Base-by-base conservation (phyloP, 2,329 filamentous ascomycete species). In the Xylariaceae sp. region DNA sequence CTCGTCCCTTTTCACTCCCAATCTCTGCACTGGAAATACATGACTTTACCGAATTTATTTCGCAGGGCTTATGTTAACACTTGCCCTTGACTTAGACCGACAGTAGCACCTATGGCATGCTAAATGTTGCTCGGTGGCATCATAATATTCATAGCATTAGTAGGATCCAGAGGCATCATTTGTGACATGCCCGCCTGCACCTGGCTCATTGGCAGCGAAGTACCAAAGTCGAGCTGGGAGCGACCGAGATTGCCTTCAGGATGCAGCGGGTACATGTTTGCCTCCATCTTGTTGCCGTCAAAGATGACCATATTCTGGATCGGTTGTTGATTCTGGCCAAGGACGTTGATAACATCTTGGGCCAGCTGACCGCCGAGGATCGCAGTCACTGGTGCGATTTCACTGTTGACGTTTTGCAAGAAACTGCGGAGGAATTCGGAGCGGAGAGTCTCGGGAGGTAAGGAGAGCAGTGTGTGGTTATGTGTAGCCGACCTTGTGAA, bases 271-370 rank as follows among this genome's bases (percentile, higher is more conserved):
- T 94, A 96, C 61, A 94, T 86, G 2, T 85, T 85, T 0, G 88
- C 90, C 60, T 89, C 83, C 72, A 90, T 89, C 39, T 81, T 82
- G 63, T 91, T 89, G 11, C 92, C 92, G 70, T 97, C 92, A 66
- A 97, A 96, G 16, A 97, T 78, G 43, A 96, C 82, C 70, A 96
- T 85, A 72, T 99, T 99, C 75, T 99, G 94, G 35, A 99, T 88
- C 1, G 94, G 94, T 72, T 97, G 94, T 75, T 97, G 92, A 33
- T 89, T 86, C 69, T 89, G 86, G 42, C 92, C 91, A 5, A 97
- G 82, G 26, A 97, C 92, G 66, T 97, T 97, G 75, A 99, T 97
- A 45, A 96, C 92, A 69, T 99, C 94, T 74, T 99, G 94, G 1
- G 93, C 91, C 13, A 99, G 81, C 70, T 92, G 86, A 8, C 92